phyloP scores from a whole-genome alignment of 352 stramenopile genomes.

The Phytophthora foliorum region DNA sequence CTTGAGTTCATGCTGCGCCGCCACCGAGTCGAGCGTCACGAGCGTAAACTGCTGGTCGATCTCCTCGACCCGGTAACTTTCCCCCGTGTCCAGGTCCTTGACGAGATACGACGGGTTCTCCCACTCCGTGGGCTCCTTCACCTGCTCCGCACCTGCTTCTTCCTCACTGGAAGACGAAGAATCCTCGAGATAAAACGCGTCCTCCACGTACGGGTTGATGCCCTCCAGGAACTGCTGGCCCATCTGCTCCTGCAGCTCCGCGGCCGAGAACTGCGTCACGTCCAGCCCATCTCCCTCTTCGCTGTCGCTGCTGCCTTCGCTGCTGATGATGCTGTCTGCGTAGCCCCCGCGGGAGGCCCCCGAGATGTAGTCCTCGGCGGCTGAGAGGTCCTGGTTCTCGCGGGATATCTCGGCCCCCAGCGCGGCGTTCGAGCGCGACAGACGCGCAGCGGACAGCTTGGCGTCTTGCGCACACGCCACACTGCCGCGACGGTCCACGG shows the following conservation, averaged over 20 bases:
- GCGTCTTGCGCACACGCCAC: background rate
- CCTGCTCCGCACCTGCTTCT: constrained; percentile 21
- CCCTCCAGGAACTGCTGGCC: constrained; percentile 47
- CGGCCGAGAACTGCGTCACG: constrained; percentile 37
- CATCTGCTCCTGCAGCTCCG: constrained; percentile 40
- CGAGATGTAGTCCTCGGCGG: constrained; percentile 37
- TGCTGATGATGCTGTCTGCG: constrained; percentile 39
- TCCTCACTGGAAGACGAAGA: constrained; percentile 16
- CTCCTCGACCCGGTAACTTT: constrained; percentile 83
- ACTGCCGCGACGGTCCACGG: constrained; percentile 17
- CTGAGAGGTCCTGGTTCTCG: constrained; percentile 29
- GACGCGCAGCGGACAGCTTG: background rate
- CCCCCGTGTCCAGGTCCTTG: constrained; percentile 83
- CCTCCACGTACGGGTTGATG: constrained; percentile 67
- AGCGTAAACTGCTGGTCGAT: constrained; percentile 88
- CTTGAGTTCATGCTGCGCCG: constrained; percentile 65
- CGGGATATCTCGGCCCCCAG: constrained; percentile 11
- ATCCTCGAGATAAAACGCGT: constrained; percentile 47
- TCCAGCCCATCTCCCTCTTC: constrained; percentile 27
- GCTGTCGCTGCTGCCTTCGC: constrained; percentile 38
- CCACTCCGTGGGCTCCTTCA: constrained; percentile 60
- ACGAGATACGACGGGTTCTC: constrained; percentile 87
- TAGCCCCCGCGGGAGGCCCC: constrained; percentile 34
- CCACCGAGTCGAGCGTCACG: constrained; percentile 76
- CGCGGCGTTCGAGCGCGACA: constrained; percentile 2